A percentile compares a stretch with the other conserved stretches of the same genome.
Conservation (phyloP, 495 filamentous ascomycete genomes). For the Tetracladium setigerum region DNA sequence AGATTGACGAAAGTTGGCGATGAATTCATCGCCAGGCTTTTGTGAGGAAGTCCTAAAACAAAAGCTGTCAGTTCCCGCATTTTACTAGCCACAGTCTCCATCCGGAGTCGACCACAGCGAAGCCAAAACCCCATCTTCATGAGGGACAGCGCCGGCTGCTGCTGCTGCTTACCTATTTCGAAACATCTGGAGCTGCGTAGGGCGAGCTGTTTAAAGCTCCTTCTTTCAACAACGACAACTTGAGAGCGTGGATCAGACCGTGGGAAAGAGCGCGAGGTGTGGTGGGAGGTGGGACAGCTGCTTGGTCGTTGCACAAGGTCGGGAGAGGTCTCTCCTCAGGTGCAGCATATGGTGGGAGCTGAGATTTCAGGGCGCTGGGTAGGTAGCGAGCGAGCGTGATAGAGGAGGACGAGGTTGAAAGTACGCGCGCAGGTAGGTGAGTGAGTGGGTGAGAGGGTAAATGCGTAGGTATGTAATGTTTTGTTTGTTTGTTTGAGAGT, state of each 20-base stretch:
- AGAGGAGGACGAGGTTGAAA: background rate
- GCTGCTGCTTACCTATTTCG: slow-evolving; percentile 22
- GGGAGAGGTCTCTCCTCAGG: too few species aligned
- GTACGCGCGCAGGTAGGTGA: background rate
- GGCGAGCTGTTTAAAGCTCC: slow-evolving; percentile 13
- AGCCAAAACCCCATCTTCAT: background rate
- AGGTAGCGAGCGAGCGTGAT: slow-evolving; percentile 3
- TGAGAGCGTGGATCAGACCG: background rate
- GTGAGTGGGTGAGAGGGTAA: too few species aligned
- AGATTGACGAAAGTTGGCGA: slow-evolving; percentile 72
- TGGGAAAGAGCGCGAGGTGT: background rate
- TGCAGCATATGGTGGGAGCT: too few species aligned
- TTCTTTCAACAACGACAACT: slow-evolving; percentile 8
- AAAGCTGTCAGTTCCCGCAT: background rate
- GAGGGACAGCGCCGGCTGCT: background rate
- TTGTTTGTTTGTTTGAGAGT: too few species aligned
- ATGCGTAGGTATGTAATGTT: too few species aligned
- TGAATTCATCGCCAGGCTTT: slow-evolving; percentile 79
- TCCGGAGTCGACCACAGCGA: background rate
- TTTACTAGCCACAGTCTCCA: background rate
- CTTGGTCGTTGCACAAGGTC: too few species aligned
- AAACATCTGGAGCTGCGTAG: slow-evolving; percentile 21
- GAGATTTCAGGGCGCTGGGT: background rate
- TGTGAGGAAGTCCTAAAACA: slow-evolving; percentile 65
- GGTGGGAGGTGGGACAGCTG: too few species aligned